These are phyloP conservation scores for Gossypium rotundifolium DNA, from an alignment of 345 rosid species.

Conservation along the genomic window DNA sequence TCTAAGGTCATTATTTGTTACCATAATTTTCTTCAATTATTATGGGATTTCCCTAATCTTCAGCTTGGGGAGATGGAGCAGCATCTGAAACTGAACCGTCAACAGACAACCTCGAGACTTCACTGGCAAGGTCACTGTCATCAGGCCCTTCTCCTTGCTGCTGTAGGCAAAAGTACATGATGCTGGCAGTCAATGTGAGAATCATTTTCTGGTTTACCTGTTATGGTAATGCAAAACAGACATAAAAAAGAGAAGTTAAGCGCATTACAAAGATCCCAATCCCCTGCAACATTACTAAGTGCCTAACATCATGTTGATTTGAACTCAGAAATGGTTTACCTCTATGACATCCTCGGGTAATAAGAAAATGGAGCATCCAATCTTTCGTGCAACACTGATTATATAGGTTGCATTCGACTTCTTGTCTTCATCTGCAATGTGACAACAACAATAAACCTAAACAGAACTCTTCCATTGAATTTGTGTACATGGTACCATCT, in stretches of 20 bases:
- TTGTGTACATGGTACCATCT: background rate
- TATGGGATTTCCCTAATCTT: background rate
- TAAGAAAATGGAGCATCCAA: constrained; percentile 95
- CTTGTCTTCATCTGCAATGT: constrained; percentile 85
- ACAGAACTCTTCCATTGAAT: background rate
- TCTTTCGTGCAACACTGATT: constrained; percentile 97
- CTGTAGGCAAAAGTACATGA: constrained; percentile 93
- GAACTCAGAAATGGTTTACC: constrained; percentile 31
- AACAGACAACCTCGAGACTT: constrained; percentile 26
- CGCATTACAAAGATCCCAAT: background rate
- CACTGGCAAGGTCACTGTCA: constrained; percentile 26
- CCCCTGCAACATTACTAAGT: background rate
- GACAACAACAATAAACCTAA: constrained; percentile 13
- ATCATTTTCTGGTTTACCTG: constrained; percentile 99
- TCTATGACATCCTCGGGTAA: constrained; percentile 94
- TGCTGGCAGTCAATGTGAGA: constrained; percentile 78
- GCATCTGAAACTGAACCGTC: constrained; percentile 20
- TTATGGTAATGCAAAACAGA: background rate
- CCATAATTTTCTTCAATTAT: background rate
- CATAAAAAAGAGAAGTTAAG: background rate
- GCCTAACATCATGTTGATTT: background rate
- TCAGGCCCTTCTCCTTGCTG: constrained; percentile 40
- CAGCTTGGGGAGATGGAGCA: background rate
- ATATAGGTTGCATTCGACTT: constrained; percentile 89
- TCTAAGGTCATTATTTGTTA: constrained; percentile 11